Conservation (phyloP, 108 stramenopile species). For the Fragilariopsis cylindrus region DNA sequence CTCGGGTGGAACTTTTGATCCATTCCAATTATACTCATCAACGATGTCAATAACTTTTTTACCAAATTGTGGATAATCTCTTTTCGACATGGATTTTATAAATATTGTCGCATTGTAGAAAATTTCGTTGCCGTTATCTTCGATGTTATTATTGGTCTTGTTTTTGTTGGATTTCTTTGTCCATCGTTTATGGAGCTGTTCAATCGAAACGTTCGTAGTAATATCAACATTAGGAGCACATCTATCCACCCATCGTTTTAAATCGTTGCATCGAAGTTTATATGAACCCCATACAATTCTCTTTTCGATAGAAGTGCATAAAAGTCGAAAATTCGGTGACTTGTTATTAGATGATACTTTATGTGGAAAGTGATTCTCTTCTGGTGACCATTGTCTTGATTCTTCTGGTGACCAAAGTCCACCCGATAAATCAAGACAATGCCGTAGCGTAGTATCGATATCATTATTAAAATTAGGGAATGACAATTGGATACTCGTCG, state of each 20-base stretch:
- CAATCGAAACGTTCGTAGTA: slow-evolving; percentile 14
- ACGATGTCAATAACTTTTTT: slow-evolving; percentile 19
- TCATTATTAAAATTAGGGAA: neutral
- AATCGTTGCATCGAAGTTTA: slow-evolving; percentile 16
- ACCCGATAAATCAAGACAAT: neutral
- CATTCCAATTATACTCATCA: slow-evolving; percentile 6
- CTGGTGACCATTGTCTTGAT: slow-evolving; percentile 1
- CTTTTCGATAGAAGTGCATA: slow-evolving; percentile 10
- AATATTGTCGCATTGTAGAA: slow-evolving; percentile 13
- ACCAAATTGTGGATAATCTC: slow-evolving; percentile 9
- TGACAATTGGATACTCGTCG: too few relatives aligned
- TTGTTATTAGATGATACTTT: neutral
- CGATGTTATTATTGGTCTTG: neutral
- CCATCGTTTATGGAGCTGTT: neutral
- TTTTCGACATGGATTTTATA: slow-evolving; percentile 6
- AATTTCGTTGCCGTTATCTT: neutral
- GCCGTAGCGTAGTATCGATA: neutral
- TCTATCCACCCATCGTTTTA: neutral
- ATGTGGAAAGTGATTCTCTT: neutral
- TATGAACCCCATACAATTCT: slow-evolving; percentile 12
- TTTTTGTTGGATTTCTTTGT: neutral
- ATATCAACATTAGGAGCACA: slow-evolving; percentile 15
- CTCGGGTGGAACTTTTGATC: neutral
- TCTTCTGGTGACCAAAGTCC: slow-evolving; percentile 5
- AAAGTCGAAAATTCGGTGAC: slow-evolving; percentile 2